A percentile compares a stretch with the other conserved stretches of the same genome.
These are phyloP conservation scores for Hypoxylon sp. DNA, from an alignment of 2,329 filamentous ascomycete genomes.

Conservation along the genomic window DNA sequence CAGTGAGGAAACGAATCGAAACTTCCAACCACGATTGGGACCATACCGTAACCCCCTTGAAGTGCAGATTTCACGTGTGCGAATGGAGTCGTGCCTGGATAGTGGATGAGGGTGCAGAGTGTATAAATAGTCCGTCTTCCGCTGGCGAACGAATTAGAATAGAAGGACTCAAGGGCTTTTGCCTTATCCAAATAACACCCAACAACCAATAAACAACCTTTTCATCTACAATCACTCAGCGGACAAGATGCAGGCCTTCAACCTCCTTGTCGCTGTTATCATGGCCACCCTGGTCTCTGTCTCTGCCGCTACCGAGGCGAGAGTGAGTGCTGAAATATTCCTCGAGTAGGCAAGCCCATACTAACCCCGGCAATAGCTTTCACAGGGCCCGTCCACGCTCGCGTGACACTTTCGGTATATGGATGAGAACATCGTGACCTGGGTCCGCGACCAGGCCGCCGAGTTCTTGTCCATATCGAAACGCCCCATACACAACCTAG, in stretches of 20 bases:
- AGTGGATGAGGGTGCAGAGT: conserved; percentile 24
- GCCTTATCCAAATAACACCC: conserved; percentile 31
- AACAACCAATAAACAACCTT: conserved; percentile 20
- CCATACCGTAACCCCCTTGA: conserved; percentile 25
- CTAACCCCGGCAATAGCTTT: conserved; percentile 12
- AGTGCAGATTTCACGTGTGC: conserved; percentile 18
- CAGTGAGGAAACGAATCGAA: conserved; percentile 22
- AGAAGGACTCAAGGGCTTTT: conserved; percentile 28
- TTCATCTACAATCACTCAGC: conserved; percentile 19
- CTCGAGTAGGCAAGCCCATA: background rate
- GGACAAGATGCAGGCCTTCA: conserved; percentile 39
- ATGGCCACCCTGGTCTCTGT: conserved; percentile 36
- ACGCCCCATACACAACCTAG: conserved; percentile 19
- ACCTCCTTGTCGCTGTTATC: conserved; percentile 37
- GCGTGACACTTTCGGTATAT: conserved; percentile 25
- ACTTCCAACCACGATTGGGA: conserved; percentile 30
- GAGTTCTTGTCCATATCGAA: conserved; percentile 27
- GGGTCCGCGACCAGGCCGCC: conserved; percentile 18
- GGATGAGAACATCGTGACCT: conserved; percentile 18
- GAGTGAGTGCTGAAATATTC: conserved; percentile 23
- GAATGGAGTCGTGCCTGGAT: conserved; percentile 8
- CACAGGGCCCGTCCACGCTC: conserved; percentile 24
- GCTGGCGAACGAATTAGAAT: conserved; percentile 10
- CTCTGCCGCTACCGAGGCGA: conserved; percentile 31
- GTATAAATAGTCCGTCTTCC: conserved; percentile 38